Evolutionary conservation across 352 stramenopile species (phyloP).

Genomic region (Phytopythium litorale): DNA sequence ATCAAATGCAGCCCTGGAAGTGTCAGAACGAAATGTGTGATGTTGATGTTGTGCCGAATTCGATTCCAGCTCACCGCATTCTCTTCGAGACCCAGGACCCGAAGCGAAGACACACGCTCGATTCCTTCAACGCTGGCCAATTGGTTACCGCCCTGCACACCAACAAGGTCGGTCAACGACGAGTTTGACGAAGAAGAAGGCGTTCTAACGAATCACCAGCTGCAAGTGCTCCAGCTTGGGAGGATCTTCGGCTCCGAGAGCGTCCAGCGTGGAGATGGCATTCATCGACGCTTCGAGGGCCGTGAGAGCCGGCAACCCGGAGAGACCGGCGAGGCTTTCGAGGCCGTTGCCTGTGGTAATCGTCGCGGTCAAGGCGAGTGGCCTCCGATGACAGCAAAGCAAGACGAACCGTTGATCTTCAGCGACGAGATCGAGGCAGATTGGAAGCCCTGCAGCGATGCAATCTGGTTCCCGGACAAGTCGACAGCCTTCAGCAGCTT

Average conservation of each 20-base stretch:
- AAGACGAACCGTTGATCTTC: conserved; percentile 49
- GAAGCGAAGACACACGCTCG: conserved; percentile 40
- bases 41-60: not conserved
- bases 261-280: conserved; percentile 36
- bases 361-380: not conserved
- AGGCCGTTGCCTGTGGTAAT: conserved; percentile 40
- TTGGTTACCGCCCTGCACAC: conserved; percentile 65
- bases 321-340: conserved; percentile 42
- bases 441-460: conserved; percentile 44
- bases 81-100: conserved; percentile 40
- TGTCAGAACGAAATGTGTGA: not conserved
- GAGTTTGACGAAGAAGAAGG: not conserved
- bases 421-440: conserved; percentile 46
- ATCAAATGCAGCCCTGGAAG: not conserved
- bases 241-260: conserved; percentile 26
- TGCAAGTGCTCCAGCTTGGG: conserved; percentile 48
- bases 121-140: conserved; percentile 48
- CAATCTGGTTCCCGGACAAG: conserved; percentile 67
- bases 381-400: not conserved
- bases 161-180: not conserved
- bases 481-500: conserved; percentile 35
- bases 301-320: conserved; percentile 37
- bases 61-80: conserved; percentile 42
- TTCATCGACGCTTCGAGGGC: conserved; percentile 60
- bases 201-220: conserved; percentile 25